Evolutionary conservation across 306 rosid genomes (phyloP).

Genomic region (Prinsepia uniflora): DNA sequence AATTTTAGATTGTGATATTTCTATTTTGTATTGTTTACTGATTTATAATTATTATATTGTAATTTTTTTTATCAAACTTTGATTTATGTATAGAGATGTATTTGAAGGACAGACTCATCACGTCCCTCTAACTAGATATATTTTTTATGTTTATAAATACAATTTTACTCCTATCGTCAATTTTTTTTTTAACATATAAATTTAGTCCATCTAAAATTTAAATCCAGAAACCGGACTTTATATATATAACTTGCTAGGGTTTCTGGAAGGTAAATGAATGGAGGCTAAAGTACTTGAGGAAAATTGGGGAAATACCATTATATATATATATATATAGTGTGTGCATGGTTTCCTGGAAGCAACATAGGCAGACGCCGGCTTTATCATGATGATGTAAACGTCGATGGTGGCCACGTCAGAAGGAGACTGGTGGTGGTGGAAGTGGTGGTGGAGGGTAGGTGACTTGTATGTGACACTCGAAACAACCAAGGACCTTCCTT

Average conservation of each 20-base stretch:
- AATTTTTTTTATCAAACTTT: no score
- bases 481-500: conserved; percentile 6
- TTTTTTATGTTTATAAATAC: no score
- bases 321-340: not conserved
- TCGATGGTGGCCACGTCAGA: conserved; percentile 8
- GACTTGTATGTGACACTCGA: not conserved
- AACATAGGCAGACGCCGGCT: conserved; percentile 4
- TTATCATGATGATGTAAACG: conserved; percentile 2
- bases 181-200: no score
- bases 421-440: not conserved
- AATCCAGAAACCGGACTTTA: no score
- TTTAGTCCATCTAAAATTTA: no score
- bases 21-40: no score
- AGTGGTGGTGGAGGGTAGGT: not conserved
- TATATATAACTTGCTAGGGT: not conserved
- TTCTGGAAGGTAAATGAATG: not conserved
- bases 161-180: no score
- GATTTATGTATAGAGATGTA: no score
- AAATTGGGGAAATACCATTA: not conserved
- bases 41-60: no score
- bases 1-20: no score
- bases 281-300: not conserved
- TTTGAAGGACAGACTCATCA: no score
- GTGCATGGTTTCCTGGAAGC: conserved; percentile 13
- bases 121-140: no score